Conservation (phyloP, 495 filamentous ascomycete genomes). For the Staphylotrichum tortipilum region DNA sequence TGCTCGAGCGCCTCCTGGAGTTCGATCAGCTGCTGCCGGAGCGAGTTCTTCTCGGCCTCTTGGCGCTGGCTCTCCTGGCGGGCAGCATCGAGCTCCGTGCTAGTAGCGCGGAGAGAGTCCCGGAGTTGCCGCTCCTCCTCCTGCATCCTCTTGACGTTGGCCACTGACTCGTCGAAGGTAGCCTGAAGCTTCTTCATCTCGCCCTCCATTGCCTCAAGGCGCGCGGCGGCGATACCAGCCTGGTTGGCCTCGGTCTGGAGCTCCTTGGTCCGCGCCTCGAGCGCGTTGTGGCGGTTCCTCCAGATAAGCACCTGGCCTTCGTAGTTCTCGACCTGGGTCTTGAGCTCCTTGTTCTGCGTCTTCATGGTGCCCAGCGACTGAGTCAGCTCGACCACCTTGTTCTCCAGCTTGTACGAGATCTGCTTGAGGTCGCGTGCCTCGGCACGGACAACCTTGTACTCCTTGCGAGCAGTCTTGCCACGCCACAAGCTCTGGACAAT, state of each 20-base stretch:
- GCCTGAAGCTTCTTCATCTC: constrained; percentile 89
- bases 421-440: constrained; percentile 97
- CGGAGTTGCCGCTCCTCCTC: constrained; percentile 79
- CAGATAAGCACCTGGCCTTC: constrained; percentile 91
- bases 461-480: constrained; percentile 68
- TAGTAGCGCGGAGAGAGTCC: constrained; percentile 66
- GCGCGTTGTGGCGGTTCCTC: constrained; percentile 81
- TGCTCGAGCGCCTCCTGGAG: constrained; percentile 88
- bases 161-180: constrained; percentile 74
- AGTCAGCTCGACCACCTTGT: constrained; percentile 97
- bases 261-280: constrained; percentile 85
- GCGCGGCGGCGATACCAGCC: constrained; percentile 87
- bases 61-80: constrained; percentile 59
- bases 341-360: constrained; percentile 80
- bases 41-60: constrained; percentile 72
- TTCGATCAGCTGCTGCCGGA: constrained; percentile 80
- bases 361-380: constrained; percentile 88
- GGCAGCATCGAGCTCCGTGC: constrained; percentile 66
- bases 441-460: constrained; percentile 83
- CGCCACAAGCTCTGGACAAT: constrained; percentile 93
- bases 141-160: constrained; percentile 85
- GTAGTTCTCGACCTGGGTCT: constrained; percentile 89
- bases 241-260: constrained; percentile 95
- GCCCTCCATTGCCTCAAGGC: constrained; percentile 77
- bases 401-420: constrained; percentile 97